Evolutionary conservation across 208 protist species (phyloP), one percentile per base, ranked within the genome.

Genomic region (Hexamita inflata): DNA sequence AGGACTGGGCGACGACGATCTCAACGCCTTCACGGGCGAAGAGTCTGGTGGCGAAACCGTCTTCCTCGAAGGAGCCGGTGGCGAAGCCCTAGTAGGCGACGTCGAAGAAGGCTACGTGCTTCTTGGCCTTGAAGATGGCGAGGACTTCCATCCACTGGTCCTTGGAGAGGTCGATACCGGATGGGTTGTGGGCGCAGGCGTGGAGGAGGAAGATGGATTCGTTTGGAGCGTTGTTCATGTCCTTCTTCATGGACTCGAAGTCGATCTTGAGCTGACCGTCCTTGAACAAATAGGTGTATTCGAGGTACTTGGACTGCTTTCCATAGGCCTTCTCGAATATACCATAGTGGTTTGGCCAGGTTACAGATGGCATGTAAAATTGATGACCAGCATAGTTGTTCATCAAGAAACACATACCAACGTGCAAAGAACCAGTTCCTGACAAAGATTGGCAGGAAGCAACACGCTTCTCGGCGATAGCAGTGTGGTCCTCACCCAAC

Each of bases 381-480:
- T 80, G 77, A 38, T 35, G 64, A 0, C 60, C 45, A 59, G 79
- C 75, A 24, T 87, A 58, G 61, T 81, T 86, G n/a, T 75, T 65
- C 11, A 65, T 60, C 13, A 92, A 40, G 59, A 93, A 92, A 29
- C 85, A 77, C 1, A 79, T 81, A 45, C 67, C 84, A 0, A 94
- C 24, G 34, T 87, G 79, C 0, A 94, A 62, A 13, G 88, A 80
- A 59, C 92, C 92, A 30, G 90, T 93, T 58, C 92, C 92, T 29
- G 89, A 91, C 7, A 94, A 49, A 15, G 82, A 77, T 78, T 94
- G 92, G n/a, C 85, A 78, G 9, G 82, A 82, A 26, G 40, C 74
- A 40, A 40, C 30, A 24, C 58, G 2, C 35, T 64, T 34, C 11
- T 58, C 32, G 7, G 32, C 1, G 7, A 29, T 2, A 24, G 26